These are phyloP conservation scores for Populus nigra DNA, from an alignment of 345 rosid genomes.

Conservation along the genomic window DNA sequence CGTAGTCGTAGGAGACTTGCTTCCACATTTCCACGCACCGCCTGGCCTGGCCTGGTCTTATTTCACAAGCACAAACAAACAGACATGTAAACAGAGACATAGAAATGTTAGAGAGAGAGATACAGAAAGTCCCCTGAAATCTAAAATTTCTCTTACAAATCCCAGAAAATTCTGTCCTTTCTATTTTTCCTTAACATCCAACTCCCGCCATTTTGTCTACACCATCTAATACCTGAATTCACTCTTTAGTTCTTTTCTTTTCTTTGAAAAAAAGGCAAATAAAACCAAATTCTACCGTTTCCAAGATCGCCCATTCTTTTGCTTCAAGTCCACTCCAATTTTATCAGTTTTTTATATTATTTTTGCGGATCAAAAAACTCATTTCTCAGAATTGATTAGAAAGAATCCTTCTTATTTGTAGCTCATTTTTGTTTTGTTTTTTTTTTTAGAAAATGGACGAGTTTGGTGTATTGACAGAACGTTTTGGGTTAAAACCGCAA, in stretches of 20 bases:
- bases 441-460: conserved; percentile 50
- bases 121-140: background rate
- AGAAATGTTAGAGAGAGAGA: background rate
- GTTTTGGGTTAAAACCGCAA: conserved; percentile 75
- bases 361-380: conserved; percentile 3
- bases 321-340: conserved; percentile 3
- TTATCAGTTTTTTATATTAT: no score
- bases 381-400: background rate
- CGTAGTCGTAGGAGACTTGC: no score
- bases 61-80: background rate
- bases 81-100: background rate
- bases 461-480: conserved; percentile 79
- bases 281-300: background rate
- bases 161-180: conserved; percentile 11
- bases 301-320: conserved; percentile 1
- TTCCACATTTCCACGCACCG: background rate
- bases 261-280: background rate
- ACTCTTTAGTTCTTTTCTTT: background rate
- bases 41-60: background rate
- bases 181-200: conserved; percentile 11
- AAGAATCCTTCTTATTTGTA: background rate
- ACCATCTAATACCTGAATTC: background rate
- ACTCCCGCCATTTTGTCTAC: conserved; percentile 24
- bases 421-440: background rate
- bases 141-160: conserved; percentile 5